Conservation (phyloP, 106 monocot genomes). For the Dendrobium officinale region DNA sequence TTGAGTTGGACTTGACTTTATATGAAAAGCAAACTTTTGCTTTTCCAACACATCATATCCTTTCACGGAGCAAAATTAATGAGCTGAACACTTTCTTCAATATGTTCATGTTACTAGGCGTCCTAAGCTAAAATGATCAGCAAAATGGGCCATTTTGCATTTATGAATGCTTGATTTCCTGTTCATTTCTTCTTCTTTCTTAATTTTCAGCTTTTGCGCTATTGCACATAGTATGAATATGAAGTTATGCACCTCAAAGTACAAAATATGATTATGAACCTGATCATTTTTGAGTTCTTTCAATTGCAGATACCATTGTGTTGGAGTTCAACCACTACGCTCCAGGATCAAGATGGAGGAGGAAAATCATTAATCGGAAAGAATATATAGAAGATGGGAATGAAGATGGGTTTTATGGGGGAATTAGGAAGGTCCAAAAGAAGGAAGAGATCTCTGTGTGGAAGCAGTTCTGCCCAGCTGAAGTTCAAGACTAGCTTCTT, state of each 20-base stretch:
- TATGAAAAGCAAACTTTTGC: too few relatives aligned
- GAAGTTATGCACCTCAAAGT: not conserved
- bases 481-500: slow-evolving; percentile 25
- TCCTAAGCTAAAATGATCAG: too few relatives aligned
- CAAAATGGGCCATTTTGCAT: too few relatives aligned
- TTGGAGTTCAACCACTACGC: slow-evolving; percentile 62
- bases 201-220: too few relatives aligned
- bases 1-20: too few relatives aligned
- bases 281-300: not conserved
- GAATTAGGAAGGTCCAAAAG: slow-evolving; percentile 48
- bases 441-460: slow-evolving; percentile 48
- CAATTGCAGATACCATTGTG: slow-evolving; percentile 30
- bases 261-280: not conserved
- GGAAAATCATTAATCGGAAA: slow-evolving; percentile 27
- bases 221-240: not conserved
- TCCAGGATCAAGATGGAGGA: slow-evolving; percentile 44
- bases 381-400: slow-evolving; percentile 50
- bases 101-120: too few relatives aligned
- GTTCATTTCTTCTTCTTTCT: too few relatives aligned
- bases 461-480: slow-evolving; percentile 43
- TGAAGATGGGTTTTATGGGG: slow-evolving; percentile 69
- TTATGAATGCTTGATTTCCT: too few relatives aligned
- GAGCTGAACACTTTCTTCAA: too few relatives aligned
- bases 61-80: too few relatives aligned
- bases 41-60: too few relatives aligned